Base-by-base conservation (phyloP, 2,329 filamentous ascomycete species). In the Aspergillus texensis region DNA sequence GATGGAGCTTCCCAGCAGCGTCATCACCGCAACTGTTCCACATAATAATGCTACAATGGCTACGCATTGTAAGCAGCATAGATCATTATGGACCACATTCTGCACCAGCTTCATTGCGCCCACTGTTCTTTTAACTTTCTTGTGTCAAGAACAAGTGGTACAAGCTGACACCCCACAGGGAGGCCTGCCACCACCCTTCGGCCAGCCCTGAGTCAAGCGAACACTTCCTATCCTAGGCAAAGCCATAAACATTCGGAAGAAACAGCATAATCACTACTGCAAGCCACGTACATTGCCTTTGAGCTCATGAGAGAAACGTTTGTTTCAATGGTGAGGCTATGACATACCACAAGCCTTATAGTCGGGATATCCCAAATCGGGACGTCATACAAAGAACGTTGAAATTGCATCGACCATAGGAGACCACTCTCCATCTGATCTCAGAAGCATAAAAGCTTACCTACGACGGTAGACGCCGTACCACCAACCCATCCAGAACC, bases 371-470 rank as follows among this genome's bases (percentile, higher is more conserved):
- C 32, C 50, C 28, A 36, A 36, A 55, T 1, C 12, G 24, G 52
- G 36, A 24, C 21, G 32, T 24, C 32, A 26, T 55, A 55, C 32
- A 36, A 55, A 26, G n/a, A 55, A 55, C 52, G 52, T 55, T 39
- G 34, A 24, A 39, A 55, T 55, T 24, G 32, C 52, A 55, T 39
- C 36, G 21, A 55, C 32, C 21, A 39, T 12, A 36, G 30, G 14
- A 3, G n/a, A 39, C 8, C 52, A 55, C n/a, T 11, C 24, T 55
- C 32, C 30, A 55, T 55, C 52, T 55, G 52, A 55, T 55, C 52
- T 55, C 52, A 55, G 52, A 55, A 26, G 52, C 52, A 36, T 55
- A 26, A 39, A 53, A 55, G 52, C 30, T 55, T 55, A 55, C 52
- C 30, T 55, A 39, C 52, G 39, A 39, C 32, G 52, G 30, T 55